phyloP scores from a whole-genome alignment of 2,329 filamentous ascomycete genomes.

The Xylaria sp. region DNA sequence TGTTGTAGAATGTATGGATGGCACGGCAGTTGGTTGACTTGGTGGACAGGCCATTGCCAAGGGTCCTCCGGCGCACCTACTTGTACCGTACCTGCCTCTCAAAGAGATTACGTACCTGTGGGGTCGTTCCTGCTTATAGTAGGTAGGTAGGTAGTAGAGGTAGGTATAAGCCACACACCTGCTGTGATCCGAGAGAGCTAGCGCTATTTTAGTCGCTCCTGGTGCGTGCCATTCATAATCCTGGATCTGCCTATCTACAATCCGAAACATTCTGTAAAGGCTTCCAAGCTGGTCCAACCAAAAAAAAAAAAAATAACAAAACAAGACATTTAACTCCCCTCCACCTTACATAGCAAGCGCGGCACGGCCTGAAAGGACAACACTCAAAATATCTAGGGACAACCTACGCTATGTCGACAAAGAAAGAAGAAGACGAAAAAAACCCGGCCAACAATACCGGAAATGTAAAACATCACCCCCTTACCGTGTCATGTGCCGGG shows the following conservation, averaged over 20 bases:
- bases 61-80: no score
- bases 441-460: slow-evolving; percentile 20
- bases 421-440: slow-evolving; percentile 35
- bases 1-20: neutral
- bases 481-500: neutral
- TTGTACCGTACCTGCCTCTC: no score
- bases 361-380: neutral
- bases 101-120: no score
- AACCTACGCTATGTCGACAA: slow-evolving; percentile 35
- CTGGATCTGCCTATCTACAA: neutral
- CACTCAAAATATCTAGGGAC: no score
- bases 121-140: no score
- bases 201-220: neutral
- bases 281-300: neutral
- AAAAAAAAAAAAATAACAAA: neutral
- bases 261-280: neutral
- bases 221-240: neutral
- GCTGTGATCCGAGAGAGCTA: neutral
- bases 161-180: neutral
- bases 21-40: no score
- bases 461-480: slow-evolving; percentile 26
- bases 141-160: neutral
- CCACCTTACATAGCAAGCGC: no score
- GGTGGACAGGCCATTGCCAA: no score
- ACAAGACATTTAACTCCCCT: neutral